phyloP scores from a whole-genome alignment of 352 stramenopile genomes.

The Pythium dissimile region DNA sequence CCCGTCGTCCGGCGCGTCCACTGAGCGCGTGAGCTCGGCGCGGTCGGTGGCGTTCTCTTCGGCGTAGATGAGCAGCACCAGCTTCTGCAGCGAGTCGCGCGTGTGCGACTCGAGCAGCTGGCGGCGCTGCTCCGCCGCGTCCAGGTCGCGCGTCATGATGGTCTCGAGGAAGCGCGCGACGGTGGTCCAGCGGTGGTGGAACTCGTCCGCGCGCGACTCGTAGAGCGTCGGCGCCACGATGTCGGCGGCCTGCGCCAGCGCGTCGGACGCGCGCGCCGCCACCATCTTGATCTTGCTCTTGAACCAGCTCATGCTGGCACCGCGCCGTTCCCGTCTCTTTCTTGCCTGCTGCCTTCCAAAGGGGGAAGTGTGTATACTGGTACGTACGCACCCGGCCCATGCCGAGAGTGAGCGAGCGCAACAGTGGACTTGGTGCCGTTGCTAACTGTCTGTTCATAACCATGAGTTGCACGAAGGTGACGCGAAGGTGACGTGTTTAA shows the following conservation, averaged over 20 bases:
- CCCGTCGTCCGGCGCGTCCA: constrained; percentile 19
- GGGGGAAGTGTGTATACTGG: no score
- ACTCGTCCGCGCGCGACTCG: constrained; percentile 79
- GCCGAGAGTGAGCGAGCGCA: no score
- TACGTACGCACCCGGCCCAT: no score
- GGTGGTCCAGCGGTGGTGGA: constrained; percentile 80
- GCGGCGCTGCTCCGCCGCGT: constrained; percentile 65
- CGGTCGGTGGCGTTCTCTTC: constrained; percentile 78
- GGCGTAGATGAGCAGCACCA: constrained; percentile 84
- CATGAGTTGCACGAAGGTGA: constrained; percentile 13
- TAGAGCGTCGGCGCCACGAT: constrained; percentile 79
- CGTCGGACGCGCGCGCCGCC: constrained; percentile 65
- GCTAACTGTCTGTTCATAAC: no score
- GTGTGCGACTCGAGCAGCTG: constrained; percentile 78
- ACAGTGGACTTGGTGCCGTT: no score
- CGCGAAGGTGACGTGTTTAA: constrained; percentile 20
- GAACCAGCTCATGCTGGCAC: constrained; percentile 51
- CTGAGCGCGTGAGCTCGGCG: constrained; percentile 48
- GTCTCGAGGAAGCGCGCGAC: constrained; percentile 77
- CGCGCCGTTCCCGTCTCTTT: not conserved
- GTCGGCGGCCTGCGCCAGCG: constrained; percentile 71
- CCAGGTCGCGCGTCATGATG: constrained; percentile 58
- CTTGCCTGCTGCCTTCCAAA: no score
- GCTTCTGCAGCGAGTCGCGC: constrained; percentile 77
- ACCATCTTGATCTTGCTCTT: constrained; percentile 77